Evolutionary conservation across 1,139 yeast species (phyloP).

Genomic region (Taiozyma sp.): DNA sequence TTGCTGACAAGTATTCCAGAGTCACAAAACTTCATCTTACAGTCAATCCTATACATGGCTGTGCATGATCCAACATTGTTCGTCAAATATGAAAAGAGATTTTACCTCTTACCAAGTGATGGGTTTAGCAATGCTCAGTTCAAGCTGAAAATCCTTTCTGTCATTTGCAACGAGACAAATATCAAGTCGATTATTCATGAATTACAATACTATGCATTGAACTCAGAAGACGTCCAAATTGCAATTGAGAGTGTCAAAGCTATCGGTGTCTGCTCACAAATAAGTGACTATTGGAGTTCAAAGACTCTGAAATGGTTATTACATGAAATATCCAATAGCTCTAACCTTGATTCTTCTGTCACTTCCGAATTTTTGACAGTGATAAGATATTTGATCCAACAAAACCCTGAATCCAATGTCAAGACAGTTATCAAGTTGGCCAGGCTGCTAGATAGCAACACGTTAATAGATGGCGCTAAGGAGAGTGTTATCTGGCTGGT

Average conservation of each 20-base stretch:
- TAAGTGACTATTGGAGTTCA: slow-evolving; percentile 29
- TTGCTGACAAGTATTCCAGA: slow-evolving; percentile 30
- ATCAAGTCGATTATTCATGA: slow-evolving; percentile 56
- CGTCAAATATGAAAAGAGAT: slow-evolving; percentile 42
- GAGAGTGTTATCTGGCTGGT: slow-evolving; percentile 89
- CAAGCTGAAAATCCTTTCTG: slow-evolving; percentile 64
- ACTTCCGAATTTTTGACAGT: slow-evolving; percentile 63
- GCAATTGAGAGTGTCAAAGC: slow-evolving; percentile 57
- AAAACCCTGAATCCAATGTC: slow-evolving; percentile 38
- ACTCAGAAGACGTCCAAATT: slow-evolving; percentile 32
- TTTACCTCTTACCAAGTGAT: slow-evolving; percentile 62
- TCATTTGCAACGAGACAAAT: slow-evolving; percentile 49
- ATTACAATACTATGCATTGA: slow-evolving; percentile 58
- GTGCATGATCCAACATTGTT: slow-evolving; percentile 42
- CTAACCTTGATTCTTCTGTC: slow-evolving; percentile 27
- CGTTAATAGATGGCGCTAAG: slow-evolving; percentile 50
- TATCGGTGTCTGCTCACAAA: slow-evolving; percentile 49
- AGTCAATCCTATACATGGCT: slow-evolving; percentile 39
- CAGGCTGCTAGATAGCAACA: slow-evolving; percentile 24
- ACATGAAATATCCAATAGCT: slow-evolving; percentile 29
- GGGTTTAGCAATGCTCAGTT: slow-evolving; percentile 38
- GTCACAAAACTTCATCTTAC: slow-evolving; percentile 35
- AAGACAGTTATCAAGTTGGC: slow-evolving; percentile 39
- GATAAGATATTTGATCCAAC: slow-evolving; percentile 70
- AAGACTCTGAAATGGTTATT: slow-evolving; percentile 41